phyloP scores from a whole-genome alignment of 345 rosid genomes.

The Geranium rotundifolium region DNA sequence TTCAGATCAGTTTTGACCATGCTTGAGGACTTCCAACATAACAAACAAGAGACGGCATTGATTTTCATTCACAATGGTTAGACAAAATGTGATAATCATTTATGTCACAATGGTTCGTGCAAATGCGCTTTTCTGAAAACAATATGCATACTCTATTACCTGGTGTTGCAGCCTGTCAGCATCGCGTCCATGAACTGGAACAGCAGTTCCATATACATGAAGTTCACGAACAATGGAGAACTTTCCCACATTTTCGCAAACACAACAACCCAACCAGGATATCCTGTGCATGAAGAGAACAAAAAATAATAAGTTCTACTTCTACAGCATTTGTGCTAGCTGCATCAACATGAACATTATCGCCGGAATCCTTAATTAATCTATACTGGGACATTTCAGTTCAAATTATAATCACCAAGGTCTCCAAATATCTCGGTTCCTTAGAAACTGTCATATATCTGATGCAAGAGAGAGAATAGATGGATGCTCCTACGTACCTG shows the following conservation, averaged over 20 bases:
- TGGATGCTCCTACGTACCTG: conserved; percentile 43
- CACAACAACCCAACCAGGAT: conserved; percentile 90
- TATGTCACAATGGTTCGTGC: neutral
- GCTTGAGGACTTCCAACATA: neutral
- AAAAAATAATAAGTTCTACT: neutral
- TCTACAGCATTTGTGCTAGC: neutral
- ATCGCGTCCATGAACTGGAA: conserved; percentile 95
- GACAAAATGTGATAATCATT: neutral
- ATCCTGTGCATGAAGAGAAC: conserved; percentile 39
- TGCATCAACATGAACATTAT: neutral
- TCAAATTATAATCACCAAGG: neutral
- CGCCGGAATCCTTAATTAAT: no score
- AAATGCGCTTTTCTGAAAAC: no score
- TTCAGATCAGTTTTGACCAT: neutral
- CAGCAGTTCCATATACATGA: conserved; percentile 98
- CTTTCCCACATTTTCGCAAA: conserved; percentile 73
- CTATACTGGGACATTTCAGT: neutral
- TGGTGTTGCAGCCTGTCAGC: conserved; percentile 96
- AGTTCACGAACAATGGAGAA: conserved; percentile 96
- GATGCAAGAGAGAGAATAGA: neutral
- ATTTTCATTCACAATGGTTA: neutral
- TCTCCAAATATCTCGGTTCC: neutral
- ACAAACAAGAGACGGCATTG: neutral
- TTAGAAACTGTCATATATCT: neutral
- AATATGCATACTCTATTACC: conserved; percentile 26